Evolutionary conservation across 164 flowering plant species (phyloP).

Genomic region (Vitis rotundifolia): DNA sequence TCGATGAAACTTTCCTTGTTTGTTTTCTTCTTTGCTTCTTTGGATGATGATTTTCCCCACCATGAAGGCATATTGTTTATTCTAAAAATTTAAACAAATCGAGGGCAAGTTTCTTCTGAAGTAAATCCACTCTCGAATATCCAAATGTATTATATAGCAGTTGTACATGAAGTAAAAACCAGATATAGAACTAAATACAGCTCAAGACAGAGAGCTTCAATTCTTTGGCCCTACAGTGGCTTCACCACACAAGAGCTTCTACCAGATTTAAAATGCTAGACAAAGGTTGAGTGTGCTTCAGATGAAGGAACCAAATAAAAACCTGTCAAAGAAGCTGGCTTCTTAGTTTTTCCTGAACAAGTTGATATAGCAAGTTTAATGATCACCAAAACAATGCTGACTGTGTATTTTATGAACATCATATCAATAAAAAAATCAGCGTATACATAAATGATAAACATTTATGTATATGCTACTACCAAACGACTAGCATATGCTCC

Average conservation of each 20-base stretch:
- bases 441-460: too few relatives aligned
- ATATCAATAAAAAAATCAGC: too few relatives aligned
- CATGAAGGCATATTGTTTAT: constrained; percentile 62
- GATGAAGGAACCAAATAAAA: background rate
- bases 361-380: too few relatives aligned
- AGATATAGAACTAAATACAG: background rate
- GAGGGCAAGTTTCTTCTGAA: constrained; percentile 2
- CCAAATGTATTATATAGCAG: background rate
- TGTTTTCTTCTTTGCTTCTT: constrained; percentile 81
- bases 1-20: constrained; percentile 73
- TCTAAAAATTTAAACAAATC: constrained; percentile 8
- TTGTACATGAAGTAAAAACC: background rate
- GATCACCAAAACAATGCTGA: too few relatives aligned
- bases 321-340: background rate
- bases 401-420: too few relatives aligned
- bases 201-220: constrained; percentile 9
- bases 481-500: too few relatives aligned
- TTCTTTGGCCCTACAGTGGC: constrained; percentile 2
- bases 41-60: constrained; percentile 92
- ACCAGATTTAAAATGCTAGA: background rate
- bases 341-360: too few relatives aligned
- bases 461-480: too few relatives aligned
- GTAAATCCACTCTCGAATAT: constrained; percentile 2
- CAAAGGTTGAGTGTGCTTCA: background rate
- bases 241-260: background rate